Conservation (phyloP, 495 filamentous ascomycete species). For the Lasiosphaeria ovina region DNA sequence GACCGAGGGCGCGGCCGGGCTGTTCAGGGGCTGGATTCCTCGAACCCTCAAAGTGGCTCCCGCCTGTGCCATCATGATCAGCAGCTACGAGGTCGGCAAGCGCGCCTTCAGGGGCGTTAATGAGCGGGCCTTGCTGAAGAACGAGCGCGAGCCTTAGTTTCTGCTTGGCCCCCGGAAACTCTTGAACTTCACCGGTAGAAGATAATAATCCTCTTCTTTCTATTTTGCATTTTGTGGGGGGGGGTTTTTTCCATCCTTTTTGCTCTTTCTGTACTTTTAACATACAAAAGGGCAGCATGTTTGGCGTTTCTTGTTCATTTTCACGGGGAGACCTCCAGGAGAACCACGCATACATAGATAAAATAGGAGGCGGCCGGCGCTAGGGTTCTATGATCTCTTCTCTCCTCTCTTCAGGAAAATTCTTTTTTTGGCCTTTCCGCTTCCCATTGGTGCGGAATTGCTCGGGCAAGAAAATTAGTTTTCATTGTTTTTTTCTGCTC, state of each 20-base stretch:
- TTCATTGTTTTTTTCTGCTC: too few relatives aligned
- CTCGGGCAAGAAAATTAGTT: too few relatives aligned
- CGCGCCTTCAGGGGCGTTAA: conserved; percentile 78
- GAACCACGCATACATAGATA: not conserved
- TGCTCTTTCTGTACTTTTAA: not conserved
- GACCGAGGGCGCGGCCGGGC: conserved; percentile 72
- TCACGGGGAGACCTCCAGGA: not conserved
- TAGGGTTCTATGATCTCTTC: not conserved
- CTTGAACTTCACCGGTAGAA: not conserved
- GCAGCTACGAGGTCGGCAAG: conserved; percentile 94
- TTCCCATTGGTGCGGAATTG: too few relatives aligned
- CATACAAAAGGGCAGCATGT: conserved; percentile 16
- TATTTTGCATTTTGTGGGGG: not conserved
- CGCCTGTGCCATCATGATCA: conserved; percentile 99
- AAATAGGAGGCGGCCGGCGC: too few relatives aligned
- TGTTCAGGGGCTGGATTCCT: conserved; percentile 89
- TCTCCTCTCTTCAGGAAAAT: not conserved
- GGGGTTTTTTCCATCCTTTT: not conserved
- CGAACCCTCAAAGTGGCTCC: conserved; percentile 92
- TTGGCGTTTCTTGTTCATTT: conserved; percentile 20
- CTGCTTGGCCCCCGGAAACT: not conserved
- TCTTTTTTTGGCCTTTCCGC: not conserved
- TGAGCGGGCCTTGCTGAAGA: conserved; percentile 49
- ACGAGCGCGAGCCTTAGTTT: conserved; percentile 9
- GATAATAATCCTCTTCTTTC: not conserved